A percentile compares a stretch with the other conserved stretches of the same genome.
Evolutionary conservation across 1,284 basidiomycete species (phyloP).

Genomic region (Cutaneotrichosporon sp.): DNA sequence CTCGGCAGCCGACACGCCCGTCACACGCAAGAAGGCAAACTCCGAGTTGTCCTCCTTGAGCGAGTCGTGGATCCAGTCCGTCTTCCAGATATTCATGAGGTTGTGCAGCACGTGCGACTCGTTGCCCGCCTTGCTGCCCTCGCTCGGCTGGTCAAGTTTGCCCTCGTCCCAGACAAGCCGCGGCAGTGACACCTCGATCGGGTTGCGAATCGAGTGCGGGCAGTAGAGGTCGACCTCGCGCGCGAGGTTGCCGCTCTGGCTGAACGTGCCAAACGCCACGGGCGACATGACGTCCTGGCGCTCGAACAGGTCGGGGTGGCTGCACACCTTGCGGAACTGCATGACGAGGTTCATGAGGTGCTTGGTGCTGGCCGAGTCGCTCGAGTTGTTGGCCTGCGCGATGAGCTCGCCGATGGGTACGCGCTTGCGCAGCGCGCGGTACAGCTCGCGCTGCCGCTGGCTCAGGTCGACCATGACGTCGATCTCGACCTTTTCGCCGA

Average conservation of each 20-base stretch:
- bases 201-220: conserved; percentile 76
- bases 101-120: conserved; percentile 67
- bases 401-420: conserved; percentile 94
- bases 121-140: conserved; percentile 61
- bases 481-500: conserved; percentile 99
- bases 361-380: conserved; percentile 58
- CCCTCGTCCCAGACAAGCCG: conserved; percentile 77
- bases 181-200: conserved; percentile 79
- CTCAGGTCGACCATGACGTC: conserved; percentile 95
- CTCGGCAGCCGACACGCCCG: conserved; percentile 66
- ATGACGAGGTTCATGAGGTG: conserved; percentile 99
- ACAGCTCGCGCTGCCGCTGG: conserved; percentile 89
- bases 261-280: conserved; percentile 83
- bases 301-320: conserved; percentile 98
- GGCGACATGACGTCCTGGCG: conserved; percentile 94
- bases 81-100: conserved; percentile 89
- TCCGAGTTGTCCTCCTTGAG: conserved; percentile 60
- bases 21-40: conserved; percentile 77
- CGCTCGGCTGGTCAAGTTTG: conserved; percentile 67
- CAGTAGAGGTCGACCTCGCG: conserved; percentile 85
- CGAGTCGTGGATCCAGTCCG: conserved; percentile 76
- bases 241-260: conserved; percentile 74
- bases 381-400: conserved; percentile 89
- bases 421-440: conserved; percentile 85
- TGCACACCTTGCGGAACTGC: conserved; percentile 99